Evolutionary conservation across 441 rosid genomes (phyloP).

Genomic region (Capsella rubella): DNA sequence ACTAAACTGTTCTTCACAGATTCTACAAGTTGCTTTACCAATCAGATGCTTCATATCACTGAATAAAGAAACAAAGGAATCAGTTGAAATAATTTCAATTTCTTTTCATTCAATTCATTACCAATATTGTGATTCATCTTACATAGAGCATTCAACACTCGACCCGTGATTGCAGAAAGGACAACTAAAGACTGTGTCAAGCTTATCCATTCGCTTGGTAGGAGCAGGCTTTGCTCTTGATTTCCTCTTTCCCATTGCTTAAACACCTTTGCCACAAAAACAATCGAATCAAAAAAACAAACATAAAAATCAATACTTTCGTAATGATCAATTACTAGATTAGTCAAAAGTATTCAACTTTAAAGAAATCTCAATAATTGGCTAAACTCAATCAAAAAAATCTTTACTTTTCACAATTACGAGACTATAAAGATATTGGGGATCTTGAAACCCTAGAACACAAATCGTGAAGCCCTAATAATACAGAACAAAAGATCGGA

Average conservation of each 20-base stretch:
- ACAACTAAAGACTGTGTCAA: slow-evolving; percentile 91
- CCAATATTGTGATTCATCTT: slow-evolving; percentile 30
- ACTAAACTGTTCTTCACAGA: slow-evolving; percentile 66
- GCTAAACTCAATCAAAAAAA: background rate
- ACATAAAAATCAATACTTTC: slow-evolving; percentile 7
- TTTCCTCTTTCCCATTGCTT: slow-evolving; percentile 88
- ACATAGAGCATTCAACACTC: slow-evolving; percentile 89
- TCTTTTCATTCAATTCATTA: background rate
- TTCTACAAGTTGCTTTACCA: slow-evolving; percentile 59
- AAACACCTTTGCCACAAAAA: slow-evolving; percentile 13
- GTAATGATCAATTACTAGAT: background rate
- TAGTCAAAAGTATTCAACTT: slow-evolving; percentile 3
- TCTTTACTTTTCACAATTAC: slow-evolving; percentile 14
- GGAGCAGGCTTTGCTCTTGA: slow-evolving; percentile 91
- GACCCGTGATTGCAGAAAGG: slow-evolving; percentile 98
- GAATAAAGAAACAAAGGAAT: background rate
- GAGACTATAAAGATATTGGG: background rate
- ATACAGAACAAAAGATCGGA: background rate
- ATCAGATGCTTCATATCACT: slow-evolving; percentile 64
- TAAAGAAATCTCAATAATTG: slow-evolving; percentile 2
- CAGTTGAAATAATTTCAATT: background rate
- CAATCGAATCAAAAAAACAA: background rate
- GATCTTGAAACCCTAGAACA: background rate
- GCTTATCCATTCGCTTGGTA: slow-evolving; percentile 88
- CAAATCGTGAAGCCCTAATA: too few species aligned